A percentile compares a stretch with the other conserved stretches of the same genome.
Evolutionary conservation across 2,329 filamentous ascomycete species (phyloP).

Genomic region (Chaetomium globosum): DNA sequence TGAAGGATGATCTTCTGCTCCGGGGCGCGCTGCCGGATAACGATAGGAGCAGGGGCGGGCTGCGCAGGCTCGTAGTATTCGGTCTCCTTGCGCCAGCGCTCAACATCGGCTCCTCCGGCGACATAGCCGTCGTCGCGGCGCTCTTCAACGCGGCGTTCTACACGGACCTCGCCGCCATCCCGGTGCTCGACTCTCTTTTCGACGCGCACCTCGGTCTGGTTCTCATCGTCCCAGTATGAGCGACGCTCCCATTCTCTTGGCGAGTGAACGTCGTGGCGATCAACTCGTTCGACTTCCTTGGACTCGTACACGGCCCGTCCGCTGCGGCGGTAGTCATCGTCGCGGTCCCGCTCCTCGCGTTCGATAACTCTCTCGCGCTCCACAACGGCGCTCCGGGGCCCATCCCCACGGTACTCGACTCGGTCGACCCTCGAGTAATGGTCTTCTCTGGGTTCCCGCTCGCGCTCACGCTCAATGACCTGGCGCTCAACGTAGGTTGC

Average conservation of each 20-base stretch:
- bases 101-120: slow-evolving; percentile 50
- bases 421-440: slow-evolving; percentile 37
- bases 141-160: slow-evolving; percentile 58
- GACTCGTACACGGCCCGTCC: slow-evolving; percentile 49
- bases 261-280: slow-evolving; percentile 39
- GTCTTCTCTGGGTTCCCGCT: slow-evolving; percentile 36
- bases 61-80: slow-evolving; percentile 61
- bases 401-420: slow-evolving; percentile 36
- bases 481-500: slow-evolving; percentile 40
- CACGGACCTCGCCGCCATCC: slow-evolving; percentile 55
- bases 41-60: slow-evolving; percentile 52
- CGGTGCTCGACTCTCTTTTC: slow-evolving; percentile 49
- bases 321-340: slow-evolving; percentile 44
- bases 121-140: slow-evolving; percentile 47
- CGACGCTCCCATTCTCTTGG: slow-evolving; percentile 41
- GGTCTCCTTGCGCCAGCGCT: slow-evolving; percentile 63
- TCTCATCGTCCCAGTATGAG: slow-evolving; percentile 44
- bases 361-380: slow-evolving; percentile 35
- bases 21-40: slow-evolving; percentile 38
- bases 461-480: slow-evolving; percentile 40
- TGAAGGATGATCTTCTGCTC: slow-evolving; percentile 59
- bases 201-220: slow-evolving; percentile 48
- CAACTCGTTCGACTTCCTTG: slow-evolving; percentile 49
- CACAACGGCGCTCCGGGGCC: slow-evolving; percentile 29
- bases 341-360: slow-evolving; percentile 41